A percentile compares a stretch with the other conserved stretches of the same genome.
phyloP scores from a whole-genome alignment of 345 rosid species.

The Trapa bicornis region DNA sequence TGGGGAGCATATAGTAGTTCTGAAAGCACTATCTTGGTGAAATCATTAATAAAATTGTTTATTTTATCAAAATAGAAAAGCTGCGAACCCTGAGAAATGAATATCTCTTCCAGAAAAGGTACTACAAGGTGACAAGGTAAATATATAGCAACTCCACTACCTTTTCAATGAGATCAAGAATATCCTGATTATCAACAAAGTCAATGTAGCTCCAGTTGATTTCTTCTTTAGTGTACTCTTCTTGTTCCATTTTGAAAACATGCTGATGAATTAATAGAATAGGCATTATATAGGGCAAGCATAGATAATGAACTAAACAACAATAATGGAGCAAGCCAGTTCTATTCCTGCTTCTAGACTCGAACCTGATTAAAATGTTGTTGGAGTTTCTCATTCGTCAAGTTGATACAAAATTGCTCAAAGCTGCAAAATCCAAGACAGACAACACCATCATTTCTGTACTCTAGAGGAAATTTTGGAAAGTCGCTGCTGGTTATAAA shows the following conservation, averaged over 20 bases:
- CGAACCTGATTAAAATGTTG: conserved; percentile 98
- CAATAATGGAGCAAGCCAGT: conserved; percentile 12
- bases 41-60: no score
- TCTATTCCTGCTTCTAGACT: conserved; percentile 7
- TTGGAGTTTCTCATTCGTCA: conserved; percentile 98
- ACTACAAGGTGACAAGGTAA: neutral
- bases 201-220: conserved; percentile 99
- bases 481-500: neutral
- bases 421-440: conserved; percentile 48
- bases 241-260: conserved; percentile 99
- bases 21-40: neutral
- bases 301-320: conserved; percentile 1
- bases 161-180: conserved; percentile 96
- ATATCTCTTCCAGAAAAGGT: neutral
- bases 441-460: conserved; percentile 9
- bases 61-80: no score
- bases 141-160: conserved; percentile 25
- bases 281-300: neutral
- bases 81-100: no score
- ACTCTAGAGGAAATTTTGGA: neutral
- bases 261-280: conserved; percentile 39
- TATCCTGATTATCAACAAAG: conserved; percentile 85
- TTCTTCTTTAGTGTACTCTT: conserved; percentile 90
- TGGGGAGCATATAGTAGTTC: neutral
- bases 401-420: conserved; percentile 98